Conservation (phyloP, 2,329 filamentous ascomycete genomes). For the Ophiostoma sp. region DNA sequence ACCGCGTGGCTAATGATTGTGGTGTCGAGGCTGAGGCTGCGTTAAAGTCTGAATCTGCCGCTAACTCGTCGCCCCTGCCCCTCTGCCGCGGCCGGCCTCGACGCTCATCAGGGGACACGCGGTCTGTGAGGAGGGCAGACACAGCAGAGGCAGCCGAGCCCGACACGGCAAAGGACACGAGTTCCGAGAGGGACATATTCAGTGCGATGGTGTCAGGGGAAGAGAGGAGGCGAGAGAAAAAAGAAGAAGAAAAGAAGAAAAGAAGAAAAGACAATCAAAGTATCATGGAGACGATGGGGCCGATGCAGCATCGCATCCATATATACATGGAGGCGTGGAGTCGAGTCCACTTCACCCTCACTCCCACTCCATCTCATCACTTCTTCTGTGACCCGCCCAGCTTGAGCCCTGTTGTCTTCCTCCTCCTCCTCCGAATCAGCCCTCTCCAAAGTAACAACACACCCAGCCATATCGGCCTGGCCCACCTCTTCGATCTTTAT, state of each 20-base stretch:
- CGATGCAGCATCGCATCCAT: constrained; percentile 12
- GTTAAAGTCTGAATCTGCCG: no score
- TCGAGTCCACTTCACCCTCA: background rate
- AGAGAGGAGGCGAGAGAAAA: background rate
- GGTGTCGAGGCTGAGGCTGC: background rate
- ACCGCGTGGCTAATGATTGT: constrained; percentile 20
- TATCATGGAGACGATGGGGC: background rate
- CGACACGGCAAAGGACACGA: constrained; percentile 70
- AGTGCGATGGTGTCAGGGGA: background rate
- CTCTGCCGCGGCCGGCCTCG: background rate
- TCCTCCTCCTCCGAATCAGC: background rate
- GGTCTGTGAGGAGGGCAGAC: constrained; percentile 74
- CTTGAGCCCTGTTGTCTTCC: background rate
- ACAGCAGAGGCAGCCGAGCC: constrained; percentile 73
- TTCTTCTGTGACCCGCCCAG: background rate
- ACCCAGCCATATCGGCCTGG: background rate
- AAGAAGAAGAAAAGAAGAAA: background rate
- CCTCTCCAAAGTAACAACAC: background rate
- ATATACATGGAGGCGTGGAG: constrained; percentile 9
- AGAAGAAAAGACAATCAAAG: background rate
- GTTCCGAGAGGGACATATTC: constrained; percentile 53
- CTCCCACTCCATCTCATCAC: background rate
- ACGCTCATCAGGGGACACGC: constrained; percentile 33
- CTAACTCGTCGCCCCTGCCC: background rate
- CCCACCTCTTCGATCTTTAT: background rate